Base-by-base conservation (phyloP, 2,329 filamentous ascomycete species). In the Chaetoscypha palmicola region DNA sequence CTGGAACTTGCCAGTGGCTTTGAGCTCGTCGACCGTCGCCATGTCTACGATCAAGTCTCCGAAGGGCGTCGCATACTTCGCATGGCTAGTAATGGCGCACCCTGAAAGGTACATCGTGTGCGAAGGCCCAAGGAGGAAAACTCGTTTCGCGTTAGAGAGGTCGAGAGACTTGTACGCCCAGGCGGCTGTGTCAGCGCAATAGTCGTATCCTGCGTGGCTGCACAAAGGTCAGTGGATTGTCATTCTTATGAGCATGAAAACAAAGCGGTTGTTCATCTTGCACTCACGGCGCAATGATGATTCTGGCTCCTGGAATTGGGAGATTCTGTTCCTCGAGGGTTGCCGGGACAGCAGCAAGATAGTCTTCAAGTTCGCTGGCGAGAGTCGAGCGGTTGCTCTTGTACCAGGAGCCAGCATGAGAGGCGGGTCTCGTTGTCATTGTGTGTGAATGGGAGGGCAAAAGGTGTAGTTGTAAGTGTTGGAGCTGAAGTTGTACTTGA, bases 81-180 rank as follows among this genome's bases (percentile, higher is more conserved):
- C 72, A 60, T 87, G 89, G 9, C 71, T 75, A 0, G 89, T 84
- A 5, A 94, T 72, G 2, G 88, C 89, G 52, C 86, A 85, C 38
- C 81, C 85, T 1, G 75, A 70, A 1, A 97, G 78, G 52, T 87
- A 85, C 64, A 86, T 80, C 38, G 91, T 88, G 60, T 98, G 92
- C 1, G 91, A 96, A 2, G 92, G 92, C 0, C 92, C 92, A 12
- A 98, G 77, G 32, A 98, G 72, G 61, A 98, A 97, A 52, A 98
- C 77, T 2, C 89, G 83, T 66, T 94, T 94, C 19, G 81, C 83
- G 49, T 79, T 77, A 47, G 79, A 82, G 44, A 97, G 74, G 63
- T 97, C 89, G 38, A 94, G 80, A 5, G 78, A 77, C 65, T 87
- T 92, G 68, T 97, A 98, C 7, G 92, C 92, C 81, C 88, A 97